Evolutionary conservation across 2,329 filamentous ascomycete species (phyloP).

Genomic region (Penicillium sumatraense): DNA sequence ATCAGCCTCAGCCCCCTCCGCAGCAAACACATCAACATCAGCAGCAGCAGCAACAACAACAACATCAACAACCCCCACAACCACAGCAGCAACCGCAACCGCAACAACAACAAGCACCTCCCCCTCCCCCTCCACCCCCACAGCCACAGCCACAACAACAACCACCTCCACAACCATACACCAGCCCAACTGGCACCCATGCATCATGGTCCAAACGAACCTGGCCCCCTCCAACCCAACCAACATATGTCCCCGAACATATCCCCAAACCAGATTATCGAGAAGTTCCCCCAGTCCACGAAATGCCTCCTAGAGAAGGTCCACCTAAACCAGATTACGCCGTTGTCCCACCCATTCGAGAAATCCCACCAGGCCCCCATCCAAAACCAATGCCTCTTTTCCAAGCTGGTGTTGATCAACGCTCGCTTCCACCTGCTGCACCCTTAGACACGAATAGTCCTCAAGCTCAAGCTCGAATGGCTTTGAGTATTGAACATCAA

Average conservation of each 20-base stretch:
- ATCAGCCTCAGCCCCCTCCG: not conserved
- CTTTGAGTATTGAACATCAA: conserved; percentile 48
- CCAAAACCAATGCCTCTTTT: conserved; percentile 43
- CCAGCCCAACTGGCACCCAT: conserved; percentile 44
- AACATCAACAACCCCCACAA: conserved; percentile 28
- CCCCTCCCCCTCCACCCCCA: not conserved
- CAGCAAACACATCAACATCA: not conserved
- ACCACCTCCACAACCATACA: conserved; percentile 5
- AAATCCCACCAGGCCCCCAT: conserved; percentile 42
- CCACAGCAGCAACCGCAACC: not conserved
- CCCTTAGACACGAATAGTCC: conserved; percentile 45
- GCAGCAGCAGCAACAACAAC: not conserved
- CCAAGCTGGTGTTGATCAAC: conserved; percentile 38
- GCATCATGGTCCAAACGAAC: conserved; percentile 47
- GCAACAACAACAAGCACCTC: conserved; percentile 30
- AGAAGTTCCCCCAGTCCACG: conserved; percentile 46
- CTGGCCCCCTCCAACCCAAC: conserved; percentile 43
- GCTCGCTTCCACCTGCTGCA: conserved; percentile 36
- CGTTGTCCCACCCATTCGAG: conserved; percentile 46
- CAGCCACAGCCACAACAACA: not conserved
- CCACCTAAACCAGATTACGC: conserved; percentile 46
- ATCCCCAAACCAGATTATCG: conserved; percentile 45
- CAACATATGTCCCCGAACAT: conserved; percentile 43
- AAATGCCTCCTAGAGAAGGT: conserved; percentile 40
- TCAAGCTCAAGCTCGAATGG: conserved; percentile 49